phyloP scores from a whole-genome alignment of 2,329 filamentous ascomycete genomes.

The Thelonectria olida region DNA sequence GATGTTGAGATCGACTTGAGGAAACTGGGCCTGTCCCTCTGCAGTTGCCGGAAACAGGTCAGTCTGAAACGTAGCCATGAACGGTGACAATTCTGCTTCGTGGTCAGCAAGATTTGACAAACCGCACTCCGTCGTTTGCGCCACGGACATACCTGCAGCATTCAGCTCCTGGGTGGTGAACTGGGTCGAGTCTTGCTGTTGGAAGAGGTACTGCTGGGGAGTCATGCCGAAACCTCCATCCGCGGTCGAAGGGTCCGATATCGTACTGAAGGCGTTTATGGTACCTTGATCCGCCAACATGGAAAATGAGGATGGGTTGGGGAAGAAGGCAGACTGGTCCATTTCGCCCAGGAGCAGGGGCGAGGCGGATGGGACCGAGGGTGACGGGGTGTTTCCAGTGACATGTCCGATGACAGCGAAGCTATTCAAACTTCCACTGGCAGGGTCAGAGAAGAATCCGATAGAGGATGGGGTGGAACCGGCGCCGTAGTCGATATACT shows the following conservation, averaged over 20 bases:
- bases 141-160: constrained; percentile 35
- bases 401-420: constrained; percentile 57
- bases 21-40: constrained; percentile 39
- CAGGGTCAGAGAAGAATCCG: constrained; percentile 60
- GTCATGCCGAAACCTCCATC: constrained; percentile 48
- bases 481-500: constrained; percentile 51
- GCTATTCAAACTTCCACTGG: constrained; percentile 60
- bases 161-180: constrained; percentile 37
- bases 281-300: constrained; percentile 28
- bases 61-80: constrained; percentile 45
- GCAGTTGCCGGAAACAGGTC: constrained; percentile 39
- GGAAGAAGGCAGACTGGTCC: constrained; percentile 47
- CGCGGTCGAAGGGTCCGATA: constrained; percentile 24
- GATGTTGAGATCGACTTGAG: constrained; percentile 48
- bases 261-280: constrained; percentile 43
- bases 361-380: constrained; percentile 48
- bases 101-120: constrained; percentile 32
- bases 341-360: constrained; percentile 53
- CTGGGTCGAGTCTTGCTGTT: constrained; percentile 39
- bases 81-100: constrained; percentile 41
- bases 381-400: constrained; percentile 38
- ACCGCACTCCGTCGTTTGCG: constrained; percentile 14
- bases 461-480: constrained; percentile 50
- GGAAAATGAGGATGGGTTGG: constrained; percentile 46
- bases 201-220: constrained; percentile 52